phyloP scores from a whole-genome alignment of 1,284 basidiomycete genomes.

The Rhodotorula sp. region DNA sequence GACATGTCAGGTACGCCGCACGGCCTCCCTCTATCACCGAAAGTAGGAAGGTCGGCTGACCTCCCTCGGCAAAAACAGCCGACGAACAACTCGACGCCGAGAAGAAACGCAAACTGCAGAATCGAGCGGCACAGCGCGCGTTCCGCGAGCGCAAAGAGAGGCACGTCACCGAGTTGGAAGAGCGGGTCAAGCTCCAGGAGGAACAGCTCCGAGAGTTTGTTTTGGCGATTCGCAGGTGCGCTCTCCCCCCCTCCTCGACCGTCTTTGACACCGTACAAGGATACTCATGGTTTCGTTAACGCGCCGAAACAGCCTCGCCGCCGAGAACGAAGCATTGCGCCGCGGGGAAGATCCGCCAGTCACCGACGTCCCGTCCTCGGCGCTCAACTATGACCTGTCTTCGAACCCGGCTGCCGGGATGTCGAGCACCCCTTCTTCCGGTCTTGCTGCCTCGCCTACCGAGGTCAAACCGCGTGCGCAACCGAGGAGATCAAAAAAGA shows the following conservation, averaged over 20 bases:
- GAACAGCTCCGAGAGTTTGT: conserved; percentile 10
- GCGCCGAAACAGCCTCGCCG: conserved; percentile 1
- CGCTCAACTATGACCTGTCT: background rate
- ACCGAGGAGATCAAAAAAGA: background rate
- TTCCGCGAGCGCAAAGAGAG: conserved; percentile 41
- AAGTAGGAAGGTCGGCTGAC: too few species aligned
- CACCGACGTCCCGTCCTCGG: background rate
- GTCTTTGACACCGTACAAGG: too few species aligned
- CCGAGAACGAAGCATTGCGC: conserved; percentile 31
- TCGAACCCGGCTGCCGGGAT: too few species aligned
- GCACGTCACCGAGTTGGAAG: conserved; percentile 31
- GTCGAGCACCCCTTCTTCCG: background rate
- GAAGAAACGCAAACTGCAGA: conserved; percentile 39
- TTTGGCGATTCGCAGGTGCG: conserved; percentile 16
- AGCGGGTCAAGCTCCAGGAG: conserved; percentile 23
- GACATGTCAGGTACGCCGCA: conserved; percentile 1
- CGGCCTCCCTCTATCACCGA: too few species aligned
- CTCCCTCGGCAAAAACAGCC: background rate
- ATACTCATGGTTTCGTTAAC: background rate
- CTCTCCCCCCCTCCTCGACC: background rate
- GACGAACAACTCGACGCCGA: conserved; percentile 27
- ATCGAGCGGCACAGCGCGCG: conserved; percentile 36
- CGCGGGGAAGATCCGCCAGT: conserved; percentile 19
- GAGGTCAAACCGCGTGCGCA: conserved; percentile 10
- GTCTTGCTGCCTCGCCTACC: background rate